A percentile compares a stretch with the other conserved stretches of the same genome.
Evolutionary conservation across 202 grass and related monocot genomes (phyloP).

Genomic region (Schoenoplectus tabernaemontani): DNA sequence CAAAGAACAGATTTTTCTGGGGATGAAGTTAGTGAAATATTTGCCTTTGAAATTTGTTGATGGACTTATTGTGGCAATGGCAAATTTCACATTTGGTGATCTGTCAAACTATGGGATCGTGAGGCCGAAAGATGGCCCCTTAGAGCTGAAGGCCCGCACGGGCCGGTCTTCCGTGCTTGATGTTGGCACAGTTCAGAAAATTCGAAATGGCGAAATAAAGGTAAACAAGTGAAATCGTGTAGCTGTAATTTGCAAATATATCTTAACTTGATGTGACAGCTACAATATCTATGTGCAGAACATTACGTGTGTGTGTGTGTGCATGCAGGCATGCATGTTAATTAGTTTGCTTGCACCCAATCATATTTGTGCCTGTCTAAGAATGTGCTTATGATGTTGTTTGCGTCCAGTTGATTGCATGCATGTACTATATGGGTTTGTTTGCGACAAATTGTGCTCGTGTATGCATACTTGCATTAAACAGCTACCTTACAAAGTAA

Average conservation of each 20-base stretch:
- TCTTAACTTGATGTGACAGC: not conserved
- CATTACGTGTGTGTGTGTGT: too few relatives aligned
- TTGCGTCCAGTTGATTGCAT: not conserved
- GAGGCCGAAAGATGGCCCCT: slow-evolving; percentile 41
- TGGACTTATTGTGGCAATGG: slow-evolving; percentile 25
- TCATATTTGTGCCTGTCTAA: not conserved
- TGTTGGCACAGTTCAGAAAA: slow-evolving; percentile 47
- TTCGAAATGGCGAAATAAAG: slow-evolving; percentile 42
- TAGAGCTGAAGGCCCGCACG: slow-evolving; percentile 38
- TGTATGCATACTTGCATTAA: not conserved
- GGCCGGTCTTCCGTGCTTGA: slow-evolving; percentile 53
- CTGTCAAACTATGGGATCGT: slow-evolving; percentile 53
- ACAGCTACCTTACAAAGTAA: not conserved
- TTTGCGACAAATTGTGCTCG: not conserved
- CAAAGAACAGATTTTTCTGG: slow-evolving; percentile 47
- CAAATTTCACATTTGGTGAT: slow-evolving; percentile 37
- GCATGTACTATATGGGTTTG: not conserved
- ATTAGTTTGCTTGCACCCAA: not conserved
- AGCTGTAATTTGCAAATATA: not conserved
- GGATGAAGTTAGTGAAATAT: slow-evolving; percentile 47
- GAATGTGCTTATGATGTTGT: not conserved
- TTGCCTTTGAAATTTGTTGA: slow-evolving; percentile 39
- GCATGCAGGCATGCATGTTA: too few relatives aligned
- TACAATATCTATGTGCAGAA: not conserved
- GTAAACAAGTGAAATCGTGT: slow-evolving; percentile 14